Evolutionary conservation across 2,329 filamentous ascomycete genomes (phyloP).

Genomic region (Phymatotrichopsis omnivora): DNA sequence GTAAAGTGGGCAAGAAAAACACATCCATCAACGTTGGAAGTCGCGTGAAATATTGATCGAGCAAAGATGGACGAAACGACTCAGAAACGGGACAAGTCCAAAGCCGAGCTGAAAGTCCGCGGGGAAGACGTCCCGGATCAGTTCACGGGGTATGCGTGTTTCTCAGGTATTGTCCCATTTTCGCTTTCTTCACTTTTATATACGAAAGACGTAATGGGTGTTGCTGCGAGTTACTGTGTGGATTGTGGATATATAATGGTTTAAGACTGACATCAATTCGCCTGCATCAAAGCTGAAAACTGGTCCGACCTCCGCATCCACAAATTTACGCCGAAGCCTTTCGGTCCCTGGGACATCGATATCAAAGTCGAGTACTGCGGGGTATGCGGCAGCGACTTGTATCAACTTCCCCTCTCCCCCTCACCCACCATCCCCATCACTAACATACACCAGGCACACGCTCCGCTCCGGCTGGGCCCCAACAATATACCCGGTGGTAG

Average conservation of each 20-base stretch:
- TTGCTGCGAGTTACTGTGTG: too few relatives aligned
- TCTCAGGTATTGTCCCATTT: constrained; percentile 15
- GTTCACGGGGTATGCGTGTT: constrained; percentile 22
- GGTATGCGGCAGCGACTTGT: constrained; percentile 62
- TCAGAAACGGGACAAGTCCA: too few relatives aligned
- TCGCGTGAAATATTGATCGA: too few relatives aligned
- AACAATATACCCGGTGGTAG: constrained; percentile 6
- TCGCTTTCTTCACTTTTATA: background rate
- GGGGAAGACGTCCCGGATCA: constrained; percentile 13
- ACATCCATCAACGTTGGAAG: too few relatives aligned
- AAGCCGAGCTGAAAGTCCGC: too few relatives aligned
- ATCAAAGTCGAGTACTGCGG: constrained; percentile 77
- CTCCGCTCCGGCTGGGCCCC: constrained; percentile 20
- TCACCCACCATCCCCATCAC: background rate
- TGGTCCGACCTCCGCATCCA: constrained; percentile 16
- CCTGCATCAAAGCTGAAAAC: constrained; percentile 14
- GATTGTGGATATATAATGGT: too few relatives aligned
- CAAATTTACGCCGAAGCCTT: constrained; percentile 55
- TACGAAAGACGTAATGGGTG: too few relatives aligned
- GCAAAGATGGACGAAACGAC: too few relatives aligned
- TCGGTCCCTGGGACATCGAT: constrained; percentile 78
- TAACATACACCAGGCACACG: constrained; percentile 12
- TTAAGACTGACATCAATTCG: too few relatives aligned
- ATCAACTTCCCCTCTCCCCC: constrained; percentile 33
- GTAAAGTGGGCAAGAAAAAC: too few relatives aligned